Conservation (phyloP, 768 basidiomycete genomes). For the Gloeostereum incarnatum region DNA sequence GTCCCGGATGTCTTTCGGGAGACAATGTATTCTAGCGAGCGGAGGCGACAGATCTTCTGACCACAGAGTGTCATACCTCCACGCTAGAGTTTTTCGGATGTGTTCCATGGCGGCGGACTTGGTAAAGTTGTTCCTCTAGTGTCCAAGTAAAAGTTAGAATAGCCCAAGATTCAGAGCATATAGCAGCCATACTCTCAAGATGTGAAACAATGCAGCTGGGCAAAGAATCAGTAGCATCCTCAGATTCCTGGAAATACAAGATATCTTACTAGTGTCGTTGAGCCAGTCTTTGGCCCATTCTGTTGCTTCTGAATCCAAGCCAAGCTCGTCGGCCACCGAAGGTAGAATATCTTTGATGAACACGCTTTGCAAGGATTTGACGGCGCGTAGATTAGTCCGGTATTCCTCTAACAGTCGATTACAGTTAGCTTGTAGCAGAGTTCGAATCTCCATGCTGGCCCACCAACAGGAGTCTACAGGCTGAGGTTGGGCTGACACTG, state of each 20-base stretch:
- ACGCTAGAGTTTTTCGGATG: constrained; percentile 41
- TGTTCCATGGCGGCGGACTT: constrained; percentile 53
- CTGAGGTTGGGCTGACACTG: too few relatives aligned
- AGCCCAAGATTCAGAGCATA: constrained; percentile 6
- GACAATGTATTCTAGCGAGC: constrained; percentile 36
- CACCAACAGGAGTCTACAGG: constrained; percentile 1
- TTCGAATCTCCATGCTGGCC: constrained; percentile 22
- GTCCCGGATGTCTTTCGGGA: constrained; percentile 46
- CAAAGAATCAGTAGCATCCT: neutral
- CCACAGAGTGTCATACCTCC: constrained; percentile 42
- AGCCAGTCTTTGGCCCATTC: constrained; percentile 56
- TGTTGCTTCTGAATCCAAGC: constrained; percentile 33
- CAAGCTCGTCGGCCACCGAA: constrained; percentile 48
- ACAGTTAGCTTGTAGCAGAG: constrained; percentile 35
- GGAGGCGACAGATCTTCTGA: constrained; percentile 18
- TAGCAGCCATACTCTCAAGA: constrained; percentile 43
- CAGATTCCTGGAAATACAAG: neutral
- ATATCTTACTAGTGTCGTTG: constrained; percentile 49
- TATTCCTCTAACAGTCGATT: constrained; percentile 42
- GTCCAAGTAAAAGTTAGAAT: constrained; percentile 6
- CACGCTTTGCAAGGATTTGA: constrained; percentile 38
- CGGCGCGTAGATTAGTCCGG: constrained; percentile 32
- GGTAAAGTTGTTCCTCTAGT: constrained; percentile 60
- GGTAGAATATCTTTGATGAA: constrained; percentile 52
- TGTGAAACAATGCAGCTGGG: constrained; percentile 48